These are phyloP conservation scores for Henckelia pumila DNA, from an alignment of 257 asterid genomes.

Conservation along the genomic window DNA sequence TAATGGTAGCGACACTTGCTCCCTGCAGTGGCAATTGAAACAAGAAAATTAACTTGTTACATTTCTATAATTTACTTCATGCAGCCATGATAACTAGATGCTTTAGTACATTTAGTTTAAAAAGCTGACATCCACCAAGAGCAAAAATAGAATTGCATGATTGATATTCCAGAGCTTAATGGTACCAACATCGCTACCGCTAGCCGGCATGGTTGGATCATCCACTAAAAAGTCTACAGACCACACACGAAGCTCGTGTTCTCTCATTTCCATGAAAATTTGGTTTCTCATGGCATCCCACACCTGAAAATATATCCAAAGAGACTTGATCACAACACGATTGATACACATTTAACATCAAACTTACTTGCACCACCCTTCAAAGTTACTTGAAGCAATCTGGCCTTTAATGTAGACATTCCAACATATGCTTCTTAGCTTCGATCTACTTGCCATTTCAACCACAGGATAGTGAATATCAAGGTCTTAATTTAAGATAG, in stretches of 20 bases:
- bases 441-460: conserved; percentile 88
- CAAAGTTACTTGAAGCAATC: conserved; percentile 96
- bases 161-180: conserved; percentile 99
- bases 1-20: conserved; percentile 74
- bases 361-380: conserved; percentile 92
- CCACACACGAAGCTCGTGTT: conserved; percentile 95
- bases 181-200: conserved; percentile 98
- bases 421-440: conserved; percentile 98
- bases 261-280: conserved; percentile 89
- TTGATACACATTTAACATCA: conserved; percentile 2
- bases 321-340: conserved; percentile 7
- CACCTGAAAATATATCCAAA: conserved; percentile 44
- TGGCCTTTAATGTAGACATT: conserved; percentile 92
- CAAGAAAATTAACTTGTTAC: conserved; percentile 60
- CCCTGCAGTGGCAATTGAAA: conserved; percentile 86
- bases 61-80: conserved; percentile 39
- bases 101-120: conserved; percentile 86
- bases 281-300: conserved; percentile 96
- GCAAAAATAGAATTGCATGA: conserved; percentile 98
- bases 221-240: conserved; percentile 89
- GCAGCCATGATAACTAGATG: conserved; percentile 47
- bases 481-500: conserved; percentile 62
- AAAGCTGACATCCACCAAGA: conserved; percentile 95
- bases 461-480: conserved; percentile 96
- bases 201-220: conserved; percentile 94